A percentile compares a stretch with the other conserved stretches of the same genome.
These are phyloP conservation scores for Aspergillus alliaceus DNA, from an alignment of 2,329 filamentous ascomycete species.

Conservation along the genomic window DNA sequence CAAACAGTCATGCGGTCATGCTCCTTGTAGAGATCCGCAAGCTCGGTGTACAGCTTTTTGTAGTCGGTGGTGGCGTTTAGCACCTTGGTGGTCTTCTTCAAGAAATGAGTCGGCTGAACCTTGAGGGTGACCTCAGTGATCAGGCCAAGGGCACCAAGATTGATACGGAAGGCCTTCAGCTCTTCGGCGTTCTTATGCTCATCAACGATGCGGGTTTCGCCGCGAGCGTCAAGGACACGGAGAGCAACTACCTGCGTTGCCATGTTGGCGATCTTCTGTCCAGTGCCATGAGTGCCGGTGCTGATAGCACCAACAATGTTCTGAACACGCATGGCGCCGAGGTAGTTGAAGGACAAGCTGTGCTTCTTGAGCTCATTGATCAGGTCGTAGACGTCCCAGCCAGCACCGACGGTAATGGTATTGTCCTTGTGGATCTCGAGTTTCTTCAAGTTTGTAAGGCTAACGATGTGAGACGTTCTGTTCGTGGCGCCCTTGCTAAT, in stretches of 20 bases:
- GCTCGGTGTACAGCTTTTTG: conserved; percentile 11
- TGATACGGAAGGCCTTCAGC: conserved; percentile 18
- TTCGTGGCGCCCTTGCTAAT: conserved; percentile 12
- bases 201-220: conserved; percentile 13
- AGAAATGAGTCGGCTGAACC: conserved; percentile 9
- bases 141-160: conserved; percentile 20
- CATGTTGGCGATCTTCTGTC: conserved; percentile 12
- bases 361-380: conserved; percentile 14
- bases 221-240: conserved; percentile 19
- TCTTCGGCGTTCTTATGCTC: conserved; percentile 12
- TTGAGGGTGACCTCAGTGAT: conserved; percentile 20
- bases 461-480: conserved; percentile 17
- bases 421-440: conserved; percentile 15
- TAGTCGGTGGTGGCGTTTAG: conserved; percentile 14
- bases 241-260: conserved; percentile 15
- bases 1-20: conserved; percentile 17
- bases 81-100: conserved; percentile 2
- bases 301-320: conserved; percentile 19
- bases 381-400: conserved; percentile 22
- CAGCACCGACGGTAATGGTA: conserved; percentile 21
- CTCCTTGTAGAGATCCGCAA: conserved; percentile 12
- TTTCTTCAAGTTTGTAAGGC: conserved; percentile 15
- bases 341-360: conserved; percentile 15
- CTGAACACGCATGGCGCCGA: conserved; percentile 19
- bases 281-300: conserved; percentile 22